A percentile compares a stretch with the other conserved stretches of the same genome.
Evolutionary conservation across 257 asterid species (phyloP).

Genomic region (Scutellaria barbata): DNA sequence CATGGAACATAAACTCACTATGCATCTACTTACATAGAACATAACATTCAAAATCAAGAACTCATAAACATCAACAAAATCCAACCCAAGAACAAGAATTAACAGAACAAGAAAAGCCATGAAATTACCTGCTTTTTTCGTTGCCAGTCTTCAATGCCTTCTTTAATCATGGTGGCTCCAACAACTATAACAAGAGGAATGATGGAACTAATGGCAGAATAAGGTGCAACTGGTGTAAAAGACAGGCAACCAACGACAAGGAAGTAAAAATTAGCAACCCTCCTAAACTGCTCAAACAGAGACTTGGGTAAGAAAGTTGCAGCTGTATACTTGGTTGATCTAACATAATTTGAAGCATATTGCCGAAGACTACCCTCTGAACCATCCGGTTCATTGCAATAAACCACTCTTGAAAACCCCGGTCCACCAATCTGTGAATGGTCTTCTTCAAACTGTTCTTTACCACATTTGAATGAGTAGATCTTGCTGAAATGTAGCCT

Average conservation of each 20-base stretch:
- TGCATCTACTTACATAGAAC: slow-evolving; percentile 7
- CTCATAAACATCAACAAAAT: background rate
- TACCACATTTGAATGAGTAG: slow-evolving; percentile 75
- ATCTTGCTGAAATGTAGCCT: slow-evolving; percentile 76
- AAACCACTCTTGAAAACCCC: slow-evolving; percentile 87
- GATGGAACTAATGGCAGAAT: slow-evolving; percentile 69
- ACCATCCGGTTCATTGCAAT: slow-evolving; percentile 69
- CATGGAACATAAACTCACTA: slow-evolving; percentile 6
- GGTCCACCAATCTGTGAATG: slow-evolving; percentile 85
- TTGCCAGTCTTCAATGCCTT: slow-evolving; percentile 83
- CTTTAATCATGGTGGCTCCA: slow-evolving; percentile 84
- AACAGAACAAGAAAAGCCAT: background rate
- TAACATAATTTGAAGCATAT: slow-evolving; percentile 73
- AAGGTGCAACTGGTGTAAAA: slow-evolving; percentile 77
- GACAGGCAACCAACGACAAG: slow-evolving; percentile 74
- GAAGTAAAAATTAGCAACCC: slow-evolving; percentile 91
- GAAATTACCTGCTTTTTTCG: slow-evolving; percentile 71
- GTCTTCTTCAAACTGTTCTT: slow-evolving; percentile 52
- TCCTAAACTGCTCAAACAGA: slow-evolving; percentile 92
- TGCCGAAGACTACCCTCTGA: slow-evolving; percentile 46
- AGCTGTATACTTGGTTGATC: slow-evolving; percentile 74
- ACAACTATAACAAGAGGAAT: slow-evolving; percentile 70
- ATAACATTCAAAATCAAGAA: background rate
- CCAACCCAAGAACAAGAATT: background rate
- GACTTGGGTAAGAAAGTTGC: slow-evolving; percentile 86